Evolutionary conservation across 2,329 filamentous ascomycete genomes (phyloP).

Genomic region (Septoria petroselini): DNA sequence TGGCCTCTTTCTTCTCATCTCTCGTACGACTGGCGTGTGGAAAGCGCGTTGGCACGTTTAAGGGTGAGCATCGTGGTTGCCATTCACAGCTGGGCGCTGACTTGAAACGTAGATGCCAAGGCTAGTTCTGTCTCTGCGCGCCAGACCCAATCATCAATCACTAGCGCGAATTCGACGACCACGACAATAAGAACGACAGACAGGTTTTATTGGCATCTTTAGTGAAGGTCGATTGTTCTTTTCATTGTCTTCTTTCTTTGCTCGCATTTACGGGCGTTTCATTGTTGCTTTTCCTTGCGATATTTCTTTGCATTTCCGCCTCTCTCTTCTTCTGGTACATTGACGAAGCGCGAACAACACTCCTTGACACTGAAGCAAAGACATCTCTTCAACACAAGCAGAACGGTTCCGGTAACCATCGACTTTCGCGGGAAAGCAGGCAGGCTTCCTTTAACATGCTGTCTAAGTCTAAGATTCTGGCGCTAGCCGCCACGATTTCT

Average conservation of each 20-base stretch:
- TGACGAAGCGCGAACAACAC: background rate
- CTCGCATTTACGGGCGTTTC: slow-evolving; percentile 1
- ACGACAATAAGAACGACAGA: slow-evolving; percentile 7
- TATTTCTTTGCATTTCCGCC: background rate
- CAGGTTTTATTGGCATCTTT: background rate
- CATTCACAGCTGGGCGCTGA: background rate
- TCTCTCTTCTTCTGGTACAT: slow-evolving; percentile 6
- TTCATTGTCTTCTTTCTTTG: slow-evolving; percentile 4
- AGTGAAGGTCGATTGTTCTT: background rate
- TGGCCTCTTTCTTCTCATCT: background rate
- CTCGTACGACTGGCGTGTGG: background rate
- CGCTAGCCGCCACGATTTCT: slow-evolving; percentile 13
- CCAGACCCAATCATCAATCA: slow-evolving; percentile 11
- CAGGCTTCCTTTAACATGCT: too few species aligned
- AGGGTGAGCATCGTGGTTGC: background rate
- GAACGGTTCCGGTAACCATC: background rate
- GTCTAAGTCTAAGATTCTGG: background rate
- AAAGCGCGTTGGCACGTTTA: background rate
- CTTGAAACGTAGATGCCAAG: slow-evolving; percentile 6
- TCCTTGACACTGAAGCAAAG: slow-evolving; percentile 2
- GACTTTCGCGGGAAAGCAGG: background rate
- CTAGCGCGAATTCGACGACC: slow-evolving; percentile 3
- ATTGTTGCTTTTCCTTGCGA: slow-evolving; percentile 1
- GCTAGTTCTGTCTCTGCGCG: background rate
- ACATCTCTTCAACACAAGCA: background rate